Evolutionary conservation across 371 early-diverging fungal genomes (phyloP), one percentile per base, ranked within the genome.

Genomic region (Rhizopus sp.): DNA sequence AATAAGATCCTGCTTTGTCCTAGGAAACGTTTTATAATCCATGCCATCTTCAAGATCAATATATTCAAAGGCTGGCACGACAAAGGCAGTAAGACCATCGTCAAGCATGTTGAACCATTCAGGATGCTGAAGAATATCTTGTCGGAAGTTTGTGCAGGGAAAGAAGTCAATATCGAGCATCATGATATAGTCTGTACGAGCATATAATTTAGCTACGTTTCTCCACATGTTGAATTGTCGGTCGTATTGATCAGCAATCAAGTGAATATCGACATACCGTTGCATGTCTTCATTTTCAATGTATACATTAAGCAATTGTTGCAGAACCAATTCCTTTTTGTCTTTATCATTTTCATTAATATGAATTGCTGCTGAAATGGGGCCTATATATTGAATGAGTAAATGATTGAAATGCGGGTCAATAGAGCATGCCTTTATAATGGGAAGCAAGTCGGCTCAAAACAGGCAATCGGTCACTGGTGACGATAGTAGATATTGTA

Each of bases 211-310:
- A 44, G 88, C 88, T 8, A 88, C 78, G 49, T 88, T 88, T 16
- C 88, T 76, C 88, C 88, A 88, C 82, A 83, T 76, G 48, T 88
- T 88, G 71, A 88, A 88, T 59, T 88, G 87, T 30, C 88, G 75
- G 33, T 84, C 83, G 66, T 80, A 88, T 50, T 70, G 77, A 60
- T 88, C 88, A 1, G 83, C 64, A 16, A 88, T 73, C 7, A 88
- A 64, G 65, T 88, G 88, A 9, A 85, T 69, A 63, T 88, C 88
- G 9, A 87, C 85, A 59, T 75, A 84, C 34, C 74, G 63, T 54
- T 72, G 68, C 70, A 88, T 75, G 34, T 77, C 74, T 32, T 78
- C 77, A 58, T 83, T 84, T 4, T 68, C 59, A n/a, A 64, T 52
- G 60, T 79, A 81, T 41, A 82, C 68, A 12, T 77, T 71, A n/a